phyloP scores from a whole-genome alignment of 176 grass and related monocot species.

The Carex myosuroides region DNA sequence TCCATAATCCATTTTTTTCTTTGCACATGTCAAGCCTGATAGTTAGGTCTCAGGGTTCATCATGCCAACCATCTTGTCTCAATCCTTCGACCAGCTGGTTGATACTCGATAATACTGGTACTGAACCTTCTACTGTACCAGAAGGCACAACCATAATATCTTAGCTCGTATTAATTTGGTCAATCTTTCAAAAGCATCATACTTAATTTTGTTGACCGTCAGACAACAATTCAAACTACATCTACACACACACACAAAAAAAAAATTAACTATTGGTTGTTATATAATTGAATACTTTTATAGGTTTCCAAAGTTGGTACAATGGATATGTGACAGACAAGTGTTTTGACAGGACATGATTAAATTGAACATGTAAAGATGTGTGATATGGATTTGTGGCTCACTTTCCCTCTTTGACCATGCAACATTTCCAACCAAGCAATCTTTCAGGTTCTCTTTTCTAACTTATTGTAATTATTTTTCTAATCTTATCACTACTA shows the following conservation, averaged over 20 bases:
- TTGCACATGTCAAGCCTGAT: too few relatives aligned
- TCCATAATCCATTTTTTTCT: too few relatives aligned
- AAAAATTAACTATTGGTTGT: too few relatives aligned
- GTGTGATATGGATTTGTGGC: not conserved
- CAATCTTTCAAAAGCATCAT: not conserved
- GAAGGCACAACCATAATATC: not conserved
- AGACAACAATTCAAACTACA: not conserved
- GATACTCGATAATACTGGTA: not conserved
- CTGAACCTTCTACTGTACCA: not conserved
- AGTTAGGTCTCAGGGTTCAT: too few relatives aligned
- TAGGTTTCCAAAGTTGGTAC: too few relatives aligned
- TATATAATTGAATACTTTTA: too few relatives aligned
- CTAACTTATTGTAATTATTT: not conserved
- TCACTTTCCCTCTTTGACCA: not conserved
- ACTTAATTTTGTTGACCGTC: not conserved
- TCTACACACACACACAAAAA: too few relatives aligned
- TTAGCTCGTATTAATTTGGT: not conserved
- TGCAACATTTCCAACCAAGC: not conserved
- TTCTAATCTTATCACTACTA: not conserved
- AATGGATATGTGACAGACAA: not conserved
- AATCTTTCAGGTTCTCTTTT: not conserved
- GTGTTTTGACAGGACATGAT: not conserved
- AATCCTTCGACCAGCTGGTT: not conserved
- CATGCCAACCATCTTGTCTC: not conserved
- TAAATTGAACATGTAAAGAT: constrained; percentile 5